Evolutionary conservation across 176 grass and related monocot genomes (phyloP).

Genomic region (Metroxylon sagu): DNA sequence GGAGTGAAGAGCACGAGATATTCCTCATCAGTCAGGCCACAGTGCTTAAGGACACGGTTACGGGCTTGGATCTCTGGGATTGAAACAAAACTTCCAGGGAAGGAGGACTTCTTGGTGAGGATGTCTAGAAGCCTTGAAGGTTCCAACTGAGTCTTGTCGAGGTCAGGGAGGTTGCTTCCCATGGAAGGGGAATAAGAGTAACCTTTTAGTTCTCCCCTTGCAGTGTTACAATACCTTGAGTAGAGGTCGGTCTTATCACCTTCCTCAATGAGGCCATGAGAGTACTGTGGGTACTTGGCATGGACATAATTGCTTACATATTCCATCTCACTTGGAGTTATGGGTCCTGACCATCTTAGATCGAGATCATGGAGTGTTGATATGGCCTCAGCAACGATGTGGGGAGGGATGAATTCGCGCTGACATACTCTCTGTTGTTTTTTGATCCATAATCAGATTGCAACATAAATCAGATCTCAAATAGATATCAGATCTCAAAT

Average conservation of each 20-base stretch:
- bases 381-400: conserved; percentile 65
- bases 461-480: no score
- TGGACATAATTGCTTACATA: conserved; percentile 63
- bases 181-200: no score
- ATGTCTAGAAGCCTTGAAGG: conserved; percentile 60
- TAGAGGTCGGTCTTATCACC: conserved; percentile 50
- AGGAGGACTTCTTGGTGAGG: conserved; percentile 46
- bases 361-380: conserved; percentile 54
- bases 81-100: conserved; percentile 54
- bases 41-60: conserved; percentile 47
- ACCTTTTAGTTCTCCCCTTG: background rate
- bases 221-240: conserved; percentile 27
- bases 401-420: conserved; percentile 55
- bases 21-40: conserved; percentile 53
- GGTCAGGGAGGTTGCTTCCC: conserved; percentile 10
- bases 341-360: conserved; percentile 67
- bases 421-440: conserved; percentile 50
- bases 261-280: conserved; percentile 55
- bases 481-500: no score
- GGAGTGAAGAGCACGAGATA: conserved; percentile 61
- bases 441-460: background rate
- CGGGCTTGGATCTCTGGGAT: conserved; percentile 65
- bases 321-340: conserved; percentile 47
- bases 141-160: conserved; percentile 35
- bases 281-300: conserved; percentile 75